Evolutionary conservation across 495 filamentous ascomycete genomes (phyloP).

Genomic region (Penicillium cataractarum): DNA sequence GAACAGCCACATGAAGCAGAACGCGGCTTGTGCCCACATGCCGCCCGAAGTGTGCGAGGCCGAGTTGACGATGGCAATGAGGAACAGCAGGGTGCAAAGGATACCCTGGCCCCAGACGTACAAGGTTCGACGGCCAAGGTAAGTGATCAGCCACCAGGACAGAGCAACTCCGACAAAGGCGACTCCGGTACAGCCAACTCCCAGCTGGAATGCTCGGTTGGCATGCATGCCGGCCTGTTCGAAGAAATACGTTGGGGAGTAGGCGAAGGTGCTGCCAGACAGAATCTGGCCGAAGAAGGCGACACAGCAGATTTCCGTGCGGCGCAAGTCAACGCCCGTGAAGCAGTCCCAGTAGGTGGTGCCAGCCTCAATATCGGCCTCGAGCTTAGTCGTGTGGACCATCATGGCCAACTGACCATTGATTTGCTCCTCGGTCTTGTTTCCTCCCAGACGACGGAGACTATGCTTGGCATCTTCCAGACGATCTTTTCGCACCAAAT

Average conservation of each 20-base stretch:
- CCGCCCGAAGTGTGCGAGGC: conserved; percentile 44
- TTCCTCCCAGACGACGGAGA: conserved; percentile 43
- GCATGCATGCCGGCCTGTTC: conserved; percentile 64
- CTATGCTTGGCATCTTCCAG: conserved; percentile 48
- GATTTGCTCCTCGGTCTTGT: conserved; percentile 54
- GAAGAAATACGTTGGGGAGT: conserved; percentile 74
- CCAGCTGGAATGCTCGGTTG: conserved; percentile 55
- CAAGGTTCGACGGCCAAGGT: conserved; percentile 65
- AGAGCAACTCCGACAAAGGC: conserved; percentile 60
- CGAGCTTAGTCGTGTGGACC: conserved; percentile 62
- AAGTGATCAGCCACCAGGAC: conserved; percentile 54
- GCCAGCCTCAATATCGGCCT: conserved; percentile 59
- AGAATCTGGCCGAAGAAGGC: conserved; percentile 75
- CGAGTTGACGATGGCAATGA: conserved; percentile 67
- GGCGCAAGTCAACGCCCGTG: conserved; percentile 66
- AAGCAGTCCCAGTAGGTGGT: conserved; percentile 70
- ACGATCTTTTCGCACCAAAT: conserved; percentile 60
- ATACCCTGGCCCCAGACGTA: conserved; percentile 66
- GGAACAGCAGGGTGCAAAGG: conserved; percentile 60
- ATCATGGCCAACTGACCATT: conserved; percentile 59
- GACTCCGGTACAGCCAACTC: conserved; percentile 57
- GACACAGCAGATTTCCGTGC: conserved; percentile 72
- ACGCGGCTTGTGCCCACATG: conserved; percentile 47
- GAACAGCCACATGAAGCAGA: conserved; percentile 69
- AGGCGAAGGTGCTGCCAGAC: conserved; percentile 69